Percentiles rank a stretch among this genome's conserved stretches.
phyloP scores from a whole-genome alignment of 108 stramenopile genomes.

The Nannochloropsis salina region DNA sequence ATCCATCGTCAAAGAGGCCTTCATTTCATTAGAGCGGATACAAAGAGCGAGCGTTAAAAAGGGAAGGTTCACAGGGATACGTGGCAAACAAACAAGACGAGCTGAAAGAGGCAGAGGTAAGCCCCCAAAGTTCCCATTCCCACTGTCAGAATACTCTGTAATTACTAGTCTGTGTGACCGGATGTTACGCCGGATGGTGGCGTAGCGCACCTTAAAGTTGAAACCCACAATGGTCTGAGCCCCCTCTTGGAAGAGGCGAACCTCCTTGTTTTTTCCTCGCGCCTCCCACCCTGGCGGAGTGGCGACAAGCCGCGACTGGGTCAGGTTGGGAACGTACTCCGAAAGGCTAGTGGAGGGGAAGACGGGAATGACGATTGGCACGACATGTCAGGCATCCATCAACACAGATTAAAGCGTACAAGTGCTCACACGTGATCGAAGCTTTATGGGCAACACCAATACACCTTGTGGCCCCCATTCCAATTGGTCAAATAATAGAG shows the following conservation, averaged over 20 bases:
- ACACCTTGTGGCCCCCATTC: too few relatives aligned
- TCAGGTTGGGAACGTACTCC: constrained; percentile 78
- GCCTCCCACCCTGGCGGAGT: constrained; percentile 35
- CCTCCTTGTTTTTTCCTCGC: background rate
- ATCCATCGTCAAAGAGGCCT: constrained; percentile 73
- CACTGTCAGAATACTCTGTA: too few relatives aligned
- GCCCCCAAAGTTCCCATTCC: too few relatives aligned
- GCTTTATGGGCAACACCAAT: too few relatives aligned
- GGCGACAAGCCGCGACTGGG: constrained; percentile 61
- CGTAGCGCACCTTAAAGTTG: constrained; percentile 62
- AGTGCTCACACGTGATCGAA: too few relatives aligned
- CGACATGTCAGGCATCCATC: background rate
- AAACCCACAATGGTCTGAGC: constrained; percentile 87
- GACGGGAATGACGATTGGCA: background rate
- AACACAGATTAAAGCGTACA: too few relatives aligned
- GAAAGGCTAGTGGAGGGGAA: constrained; percentile 51
- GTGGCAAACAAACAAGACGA: background rate
- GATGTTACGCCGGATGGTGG: background rate
- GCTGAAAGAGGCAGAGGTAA: too few relatives aligned
- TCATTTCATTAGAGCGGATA: background rate
- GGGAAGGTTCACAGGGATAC: background rate
- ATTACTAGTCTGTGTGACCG: background rate
- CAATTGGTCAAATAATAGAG: too few relatives aligned
- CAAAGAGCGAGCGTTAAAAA: background rate
- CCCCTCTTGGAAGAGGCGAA: constrained; percentile 75